Base-by-base conservation (phyloP, 2,329 filamentous ascomycete species). In the Ophiocordyceps camponoti-rufipedis region DNA sequence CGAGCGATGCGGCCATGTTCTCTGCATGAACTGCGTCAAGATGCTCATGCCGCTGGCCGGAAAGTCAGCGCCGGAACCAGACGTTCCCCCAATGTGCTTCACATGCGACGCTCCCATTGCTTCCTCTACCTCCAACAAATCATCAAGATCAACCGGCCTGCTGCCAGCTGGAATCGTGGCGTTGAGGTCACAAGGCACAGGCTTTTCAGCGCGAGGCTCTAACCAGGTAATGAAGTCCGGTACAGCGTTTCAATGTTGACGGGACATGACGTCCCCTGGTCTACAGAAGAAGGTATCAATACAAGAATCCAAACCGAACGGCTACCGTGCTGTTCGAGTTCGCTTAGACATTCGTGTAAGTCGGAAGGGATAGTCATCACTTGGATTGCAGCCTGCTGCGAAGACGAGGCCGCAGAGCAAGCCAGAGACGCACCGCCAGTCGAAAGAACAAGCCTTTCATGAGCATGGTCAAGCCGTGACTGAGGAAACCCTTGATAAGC, bases 1-100 rank as follows among this genome's bases (percentile, higher is more conserved):
- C 2, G 88, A 85, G 58, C 84, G 85, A 0, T 98, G 89, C 55
- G 89, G 89, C 0, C 89, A 98, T 58, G 87, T 96, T 1, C 63
- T 95, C 19, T 98, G 89, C 62, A 81, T 83, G 54, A 80, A 74
- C 38, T 95, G 89, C 56, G 81, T 88, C 14, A 74, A 80, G 46
- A 83, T 87, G 56, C 94, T 95, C 70, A 72, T 71, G 8, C 72
- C 77, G 40, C 66, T 62, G 46, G 68, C 56, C 52, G 68, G 62
- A 48, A 55, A 62, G 19, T 48, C 53, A 12, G 54, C 58, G 10
- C 54, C 62, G 1, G 68, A 71, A 2, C 61, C 62, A 10, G 62
- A 85, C 2, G 64, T 71, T 11, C 54, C 58, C 6, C 50, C 59
- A 35, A 50, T 53, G 44, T 96, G 91, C 62, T 95, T 86, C 60